Percentiles rank a stretch among this genome's conserved stretches.
phyloP scores from a whole-genome alignment of 805 yeast species.

The Starmerella cellae region DNA sequence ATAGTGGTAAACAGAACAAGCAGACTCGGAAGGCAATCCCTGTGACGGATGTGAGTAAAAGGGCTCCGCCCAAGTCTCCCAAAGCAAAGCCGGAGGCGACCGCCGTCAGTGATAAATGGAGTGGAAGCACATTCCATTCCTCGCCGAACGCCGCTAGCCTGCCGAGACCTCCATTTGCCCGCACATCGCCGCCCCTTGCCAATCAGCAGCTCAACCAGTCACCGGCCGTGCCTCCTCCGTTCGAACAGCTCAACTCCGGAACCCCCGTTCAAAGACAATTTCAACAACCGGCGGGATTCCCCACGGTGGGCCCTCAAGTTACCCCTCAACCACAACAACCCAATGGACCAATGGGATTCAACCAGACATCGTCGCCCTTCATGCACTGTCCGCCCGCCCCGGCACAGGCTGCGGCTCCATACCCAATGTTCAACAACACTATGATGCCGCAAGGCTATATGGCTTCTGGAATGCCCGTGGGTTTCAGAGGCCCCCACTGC shows the following conservation, averaged over 20 bases:
- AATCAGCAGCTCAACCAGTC: neutral
- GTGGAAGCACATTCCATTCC: conserved; percentile 21
- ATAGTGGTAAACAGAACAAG: too few species aligned
- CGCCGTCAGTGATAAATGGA: conserved; percentile 6
- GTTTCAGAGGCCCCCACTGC: neutral
- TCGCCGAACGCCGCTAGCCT: conserved; percentile 23
- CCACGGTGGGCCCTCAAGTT: neutral
- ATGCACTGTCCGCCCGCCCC: too few species aligned
- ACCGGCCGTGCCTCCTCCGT: neutral
- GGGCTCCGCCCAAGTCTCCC: neutral
- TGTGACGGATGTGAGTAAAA: too few species aligned
- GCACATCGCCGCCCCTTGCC: neutral
- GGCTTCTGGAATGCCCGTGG: neutral
- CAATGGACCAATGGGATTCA: neutral
- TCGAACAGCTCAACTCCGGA: neutral
- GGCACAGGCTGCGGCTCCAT: neutral
- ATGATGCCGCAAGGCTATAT: neutral
- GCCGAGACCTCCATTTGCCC: conserved; percentile 24
- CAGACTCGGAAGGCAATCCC: too few species aligned
- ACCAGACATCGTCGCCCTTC: neutral
- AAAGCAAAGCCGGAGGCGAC: neutral
- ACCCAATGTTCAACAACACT: neutral
- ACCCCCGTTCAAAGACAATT: neutral
- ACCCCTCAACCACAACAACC: neutral
- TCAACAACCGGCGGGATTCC: neutral